Evolutionary conservation across 2,329 filamentous ascomycete species (phyloP).

Genomic region (Thelonectria blattea): DNA sequence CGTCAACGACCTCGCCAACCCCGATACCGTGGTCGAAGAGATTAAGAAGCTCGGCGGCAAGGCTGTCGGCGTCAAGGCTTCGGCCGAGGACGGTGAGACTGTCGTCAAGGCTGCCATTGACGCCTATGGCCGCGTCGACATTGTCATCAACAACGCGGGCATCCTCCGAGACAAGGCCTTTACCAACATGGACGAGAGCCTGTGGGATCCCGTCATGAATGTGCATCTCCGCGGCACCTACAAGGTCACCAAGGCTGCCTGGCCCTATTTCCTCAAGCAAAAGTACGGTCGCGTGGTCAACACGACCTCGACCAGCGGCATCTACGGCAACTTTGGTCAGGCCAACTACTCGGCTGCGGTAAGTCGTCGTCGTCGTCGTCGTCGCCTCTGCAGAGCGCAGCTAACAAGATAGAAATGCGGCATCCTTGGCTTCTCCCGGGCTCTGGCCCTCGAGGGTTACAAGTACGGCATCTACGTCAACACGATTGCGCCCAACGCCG

Average conservation of each 20-base stretch:
- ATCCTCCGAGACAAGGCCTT: slow-evolving; percentile 99
- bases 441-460: slow-evolving; percentile 87
- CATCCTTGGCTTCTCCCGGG: slow-evolving; percentile 94
- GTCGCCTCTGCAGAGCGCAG: background rate
- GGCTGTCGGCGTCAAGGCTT: slow-evolving; percentile 91
- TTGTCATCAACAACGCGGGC: slow-evolving; percentile 96
- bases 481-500: slow-evolving; percentile 96
- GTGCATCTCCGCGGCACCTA: slow-evolving; percentile 95
- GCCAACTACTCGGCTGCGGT: slow-evolving; percentile 94
- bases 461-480: slow-evolving; percentile 99
- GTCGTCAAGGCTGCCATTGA: slow-evolving; percentile 95
- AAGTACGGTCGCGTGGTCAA: slow-evolving; percentile 98
- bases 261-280: slow-evolving; percentile 97
- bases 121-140: slow-evolving; percentile 90
- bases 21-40: slow-evolving; percentile 88
- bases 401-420: slow-evolving; percentile 71
- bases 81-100: slow-evolving; percentile 87
- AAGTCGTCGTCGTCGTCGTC: slow-evolving; percentile 51
- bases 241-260: slow-evolving; percentile 95
- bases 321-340: slow-evolving; percentile 99
- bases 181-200: slow-evolving; percentile 92
- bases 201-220: slow-evolving; percentile 91
- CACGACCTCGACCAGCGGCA: slow-evolving; percentile 94
- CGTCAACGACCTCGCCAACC: slow-evolving; percentile 94
- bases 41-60: slow-evolving; percentile 89